Evolutionary conservation across 352 stramenopile genomes (phyloP), one percentile per base, ranked within the genome.

Genomic region (Discostella stelligera): DNA sequence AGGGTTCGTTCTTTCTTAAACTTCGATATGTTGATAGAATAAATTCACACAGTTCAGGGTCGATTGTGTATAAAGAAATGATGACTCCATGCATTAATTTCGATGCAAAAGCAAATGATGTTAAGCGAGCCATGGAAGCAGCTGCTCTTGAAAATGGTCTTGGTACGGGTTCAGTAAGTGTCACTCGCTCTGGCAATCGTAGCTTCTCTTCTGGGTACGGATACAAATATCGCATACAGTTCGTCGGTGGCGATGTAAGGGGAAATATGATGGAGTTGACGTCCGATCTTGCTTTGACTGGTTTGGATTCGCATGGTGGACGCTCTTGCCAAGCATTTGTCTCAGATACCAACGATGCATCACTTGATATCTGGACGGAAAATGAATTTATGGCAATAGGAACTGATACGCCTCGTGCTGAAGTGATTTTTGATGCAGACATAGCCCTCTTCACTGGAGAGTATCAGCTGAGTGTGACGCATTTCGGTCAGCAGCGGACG

Each of bases 171-270:
- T 82, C 83, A 58, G 83, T 95, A 44, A 50, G 70, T 39, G 88
- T 94, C 5, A 78, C 77, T 41, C 84, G 88, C 41, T 91, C 80
- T 48, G 88, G 89, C 39, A 88, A 91, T 74, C 86, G 75, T 23
- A 82, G 67, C 41, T 87, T 73, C 64, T 84, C 64, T 13, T 87
- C 77, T 27, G 95, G 96, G 66, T 94, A 93, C 53, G 95, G 96
- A 0, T 98, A 97, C 66, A 63, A 83, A 0, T 98, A 95, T 91
- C 95, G 82, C 20, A 83, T 98, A 30, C 89, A 90, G 10, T 98
- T 98, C 73, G 50, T 94, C 3, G 92, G 92, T 20, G 53, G 80
- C 27, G 74, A 83, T 50, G 80, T 94, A 21, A 75, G 85, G 48
- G 90, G 88, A 52, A 93, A 94, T 73, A 72, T 94, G 8, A 68